Evolutionary conservation across 139 green algal genomes (phyloP).

Genomic region (Micractinium conductrix): DNA sequence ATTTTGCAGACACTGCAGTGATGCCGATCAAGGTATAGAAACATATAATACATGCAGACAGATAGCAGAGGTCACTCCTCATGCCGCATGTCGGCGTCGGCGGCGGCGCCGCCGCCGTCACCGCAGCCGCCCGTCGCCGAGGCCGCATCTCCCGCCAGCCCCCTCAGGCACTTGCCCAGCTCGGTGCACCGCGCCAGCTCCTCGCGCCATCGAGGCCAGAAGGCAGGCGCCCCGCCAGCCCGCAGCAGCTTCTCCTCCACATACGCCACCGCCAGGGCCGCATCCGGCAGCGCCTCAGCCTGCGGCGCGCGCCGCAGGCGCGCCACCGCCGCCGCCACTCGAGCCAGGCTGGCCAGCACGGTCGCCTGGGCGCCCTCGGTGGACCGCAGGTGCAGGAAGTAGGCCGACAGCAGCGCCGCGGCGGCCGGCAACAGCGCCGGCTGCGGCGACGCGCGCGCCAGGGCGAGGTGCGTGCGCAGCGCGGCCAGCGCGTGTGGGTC

Average conservation of each 20-base stretch:
- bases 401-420: slow-evolving; percentile 34
- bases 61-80: background rate
- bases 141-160: background rate
- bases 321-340: slow-evolving; percentile 38
- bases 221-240: background rate
- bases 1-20: no score
- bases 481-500: background rate
- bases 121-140: background rate
- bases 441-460: background rate
- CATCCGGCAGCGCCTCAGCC: slow-evolving; percentile 37
- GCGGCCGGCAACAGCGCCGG: slow-evolving; percentile 25
- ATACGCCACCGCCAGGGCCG: slow-evolving; percentile 32
- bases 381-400: slow-evolving; percentile 21
- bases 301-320: slow-evolving; percentile 25
- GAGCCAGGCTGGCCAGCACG: slow-evolving; percentile 31
- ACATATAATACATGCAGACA: background rate
- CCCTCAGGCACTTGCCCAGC: slow-evolving; percentile 27
- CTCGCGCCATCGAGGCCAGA: slow-evolving; percentile 22
- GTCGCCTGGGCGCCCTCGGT: background rate
- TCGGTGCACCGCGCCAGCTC: slow-evolving; percentile 17
- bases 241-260: slow-evolving; percentile 27
- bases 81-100: background rate
- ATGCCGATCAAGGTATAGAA: no score
- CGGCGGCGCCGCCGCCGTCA: background rate
- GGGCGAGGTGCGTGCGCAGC: slow-evolving; percentile 1